These are phyloP conservation scores for Moricandia arvensis DNA, from an alignment of 345 rosid genomes.

Conservation along the genomic window DNA sequence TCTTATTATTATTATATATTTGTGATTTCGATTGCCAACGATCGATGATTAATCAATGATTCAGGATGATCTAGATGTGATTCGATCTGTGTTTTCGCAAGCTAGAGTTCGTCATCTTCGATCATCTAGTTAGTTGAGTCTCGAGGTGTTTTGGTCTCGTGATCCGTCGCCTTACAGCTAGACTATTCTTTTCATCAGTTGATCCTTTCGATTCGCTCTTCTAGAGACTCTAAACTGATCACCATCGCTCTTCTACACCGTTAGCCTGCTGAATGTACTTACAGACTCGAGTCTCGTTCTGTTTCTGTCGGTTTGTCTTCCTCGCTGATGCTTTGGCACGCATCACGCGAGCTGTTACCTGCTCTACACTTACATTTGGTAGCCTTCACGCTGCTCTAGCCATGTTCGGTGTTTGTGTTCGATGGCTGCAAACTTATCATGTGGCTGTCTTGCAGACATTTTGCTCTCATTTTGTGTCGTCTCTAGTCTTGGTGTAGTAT, in stretches of 20 bases:
- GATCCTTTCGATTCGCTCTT: constrained; percentile 7
- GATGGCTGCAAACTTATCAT: not conserved
- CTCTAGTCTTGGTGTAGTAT: not conserved
- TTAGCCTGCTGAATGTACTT: not conserved
- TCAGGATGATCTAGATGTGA: too few species aligned
- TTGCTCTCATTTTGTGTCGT: constrained; percentile 11
- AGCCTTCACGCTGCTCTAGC: constrained; percentile 3
- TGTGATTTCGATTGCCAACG: not conserved
- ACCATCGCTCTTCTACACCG: constrained; percentile 24
- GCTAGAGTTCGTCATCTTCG: constrained; percentile 9
- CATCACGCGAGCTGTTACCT: not conserved
- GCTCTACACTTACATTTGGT: not conserved
- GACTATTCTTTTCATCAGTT: not conserved
- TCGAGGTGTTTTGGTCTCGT: not conserved
- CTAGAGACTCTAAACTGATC: not conserved
- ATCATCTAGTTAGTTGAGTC: not conserved
- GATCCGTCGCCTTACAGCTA: constrained; percentile 26
- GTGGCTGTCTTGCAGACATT: not conserved
- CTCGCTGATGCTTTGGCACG: constrained; percentile 10
- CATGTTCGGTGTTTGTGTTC: not conserved
- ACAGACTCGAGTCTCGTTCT: not conserved
- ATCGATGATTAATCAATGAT: constrained; percentile 19
- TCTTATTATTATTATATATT: not conserved
- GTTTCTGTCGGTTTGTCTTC: not conserved
- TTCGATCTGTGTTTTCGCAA: constrained; percentile 28